Percentiles rank a stretch among this genome's conserved stretches.
Evolutionary conservation across 139 green algal genomes (phyloP).

Genomic region (Coccomyxa sp.): DNA sequence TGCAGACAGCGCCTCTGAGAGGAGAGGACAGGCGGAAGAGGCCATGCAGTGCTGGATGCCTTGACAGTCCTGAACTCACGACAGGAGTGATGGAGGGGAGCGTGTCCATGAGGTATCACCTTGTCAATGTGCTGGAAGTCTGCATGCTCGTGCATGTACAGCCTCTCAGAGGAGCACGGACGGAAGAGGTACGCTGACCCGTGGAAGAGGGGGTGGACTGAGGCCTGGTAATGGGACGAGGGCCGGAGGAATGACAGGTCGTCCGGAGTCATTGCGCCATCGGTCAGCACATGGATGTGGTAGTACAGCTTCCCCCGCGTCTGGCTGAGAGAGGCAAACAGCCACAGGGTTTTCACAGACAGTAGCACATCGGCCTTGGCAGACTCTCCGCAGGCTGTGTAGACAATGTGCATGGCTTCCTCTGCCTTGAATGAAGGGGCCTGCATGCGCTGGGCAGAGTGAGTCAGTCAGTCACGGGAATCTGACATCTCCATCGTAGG

Average conservation of each 20-base stretch:
- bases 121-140: neutral
- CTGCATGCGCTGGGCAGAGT: no score
- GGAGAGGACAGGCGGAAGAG: no score
- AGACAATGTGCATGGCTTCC: neutral
- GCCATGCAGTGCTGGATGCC: no score
- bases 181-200: neutral
- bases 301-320: neutral
- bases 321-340: neutral
- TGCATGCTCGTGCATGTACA: neutral
- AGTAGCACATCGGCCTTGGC: neutral
- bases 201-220: neutral
- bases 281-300: neutral
- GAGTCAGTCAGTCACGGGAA: no score
- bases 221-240: neutral
- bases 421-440: neutral
- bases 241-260: neutral
- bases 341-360: neutral
- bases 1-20: no score
- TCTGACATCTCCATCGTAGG: no score
- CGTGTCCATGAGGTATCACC: no score
- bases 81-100: no score
- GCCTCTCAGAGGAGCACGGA: neutral
- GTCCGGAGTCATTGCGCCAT: neutral
- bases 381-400: neutral
- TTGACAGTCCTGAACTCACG: no score